Evolutionary conservation across 2,329 filamentous ascomycete species (phyloP), one percentile per base, ranked within the genome.

Genomic region (Pseudogymnoascus sp.): DNA sequence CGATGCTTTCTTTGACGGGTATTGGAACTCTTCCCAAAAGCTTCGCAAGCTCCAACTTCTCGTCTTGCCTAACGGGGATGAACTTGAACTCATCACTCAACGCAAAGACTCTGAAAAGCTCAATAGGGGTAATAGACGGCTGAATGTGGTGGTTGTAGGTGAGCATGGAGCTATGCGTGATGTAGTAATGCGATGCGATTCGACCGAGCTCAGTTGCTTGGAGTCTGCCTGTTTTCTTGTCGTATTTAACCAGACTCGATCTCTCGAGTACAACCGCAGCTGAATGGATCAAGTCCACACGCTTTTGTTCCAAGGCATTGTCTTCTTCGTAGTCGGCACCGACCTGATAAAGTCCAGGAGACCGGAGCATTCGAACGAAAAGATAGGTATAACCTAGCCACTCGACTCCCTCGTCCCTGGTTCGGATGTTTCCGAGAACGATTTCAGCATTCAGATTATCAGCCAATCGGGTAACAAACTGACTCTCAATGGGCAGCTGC

Each of bases 321-420:
- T 99, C 95, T 63, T 96, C 88, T 70, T 96, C 92, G 70, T 97
- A 99, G 70, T 99, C 96, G 10, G 93, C 87, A 4, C 95, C 95
- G 61, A 99, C 95, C 72, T 95, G 93, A 74, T 99, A 99, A 11
- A 99, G 79, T 0, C 91, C 93, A 37, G 95, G 95, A 2, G 93
- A 97, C 31, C 95, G 88, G 66, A 99, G 83, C 95, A 99, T 99
- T 60, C 95, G 90, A 62, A 99, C 91, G 72, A 96, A 99, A 16
- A 99, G 85, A 74, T 99, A 99, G 0, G 93, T 97, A 75, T 99
- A 99, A 11, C 95, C 93, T 35, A 99, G 84, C 95, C 95, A 99
- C 73, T 99, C 93, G n/a, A 99, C 95, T 69, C 90, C 95, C 73
- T 99, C 95, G 68, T 99, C 93, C 64, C 96, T 86, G 65, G 82